Evolutionary conservation across 495 filamentous ascomycete species (phyloP).

Genomic region (Aspergillus affinis): DNA sequence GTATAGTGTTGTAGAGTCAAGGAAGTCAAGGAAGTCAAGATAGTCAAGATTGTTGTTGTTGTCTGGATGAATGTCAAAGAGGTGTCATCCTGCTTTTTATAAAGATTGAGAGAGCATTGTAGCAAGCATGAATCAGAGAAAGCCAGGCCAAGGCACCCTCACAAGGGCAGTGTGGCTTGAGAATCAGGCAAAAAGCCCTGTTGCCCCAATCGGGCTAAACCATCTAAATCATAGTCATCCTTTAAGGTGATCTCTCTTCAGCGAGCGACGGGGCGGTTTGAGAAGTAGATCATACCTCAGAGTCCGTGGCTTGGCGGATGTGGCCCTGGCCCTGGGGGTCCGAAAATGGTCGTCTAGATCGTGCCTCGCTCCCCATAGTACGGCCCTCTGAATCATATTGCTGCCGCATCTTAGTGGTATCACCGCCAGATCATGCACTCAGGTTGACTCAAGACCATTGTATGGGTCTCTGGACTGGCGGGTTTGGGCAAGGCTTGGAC

Average conservation of each 20-base stretch:
- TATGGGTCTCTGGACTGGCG: constrained; percentile 8
- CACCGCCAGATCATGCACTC: constrained; percentile 2
- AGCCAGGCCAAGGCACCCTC: constrained; percentile 3
- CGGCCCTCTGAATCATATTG: constrained; percentile 10
- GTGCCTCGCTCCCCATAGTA: background rate
- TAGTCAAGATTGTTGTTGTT: background rate
- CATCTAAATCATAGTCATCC: constrained; percentile 15
- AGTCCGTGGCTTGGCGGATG: constrained; percentile 9
- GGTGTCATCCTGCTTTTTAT: background rate
- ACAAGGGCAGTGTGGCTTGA: constrained; percentile 4
- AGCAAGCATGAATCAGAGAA: background rate
- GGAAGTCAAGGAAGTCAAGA: background rate
- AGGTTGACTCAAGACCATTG: constrained; percentile 11
- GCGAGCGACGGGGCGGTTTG: constrained; percentile 6
- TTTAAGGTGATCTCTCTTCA: constrained; percentile 1
- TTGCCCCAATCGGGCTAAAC: constrained; percentile 18
- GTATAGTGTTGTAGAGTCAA: no score
- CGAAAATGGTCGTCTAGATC: constrained; percentile 8
- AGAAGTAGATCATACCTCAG: constrained; percentile 5
- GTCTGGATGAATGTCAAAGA: background rate
- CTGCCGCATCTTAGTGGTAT: background rate
- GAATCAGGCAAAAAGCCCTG: background rate
- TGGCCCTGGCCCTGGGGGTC: constrained; percentile 8
- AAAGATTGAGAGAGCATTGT: background rate
- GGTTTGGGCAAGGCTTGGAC: constrained; percentile 13